Percentiles rank a stretch among this genome's conserved stretches.
Evolutionary conservation across 192 early-diverging fungal genomes (phyloP).

Genomic region (Gryganskiella cystojenkinii): DNA sequence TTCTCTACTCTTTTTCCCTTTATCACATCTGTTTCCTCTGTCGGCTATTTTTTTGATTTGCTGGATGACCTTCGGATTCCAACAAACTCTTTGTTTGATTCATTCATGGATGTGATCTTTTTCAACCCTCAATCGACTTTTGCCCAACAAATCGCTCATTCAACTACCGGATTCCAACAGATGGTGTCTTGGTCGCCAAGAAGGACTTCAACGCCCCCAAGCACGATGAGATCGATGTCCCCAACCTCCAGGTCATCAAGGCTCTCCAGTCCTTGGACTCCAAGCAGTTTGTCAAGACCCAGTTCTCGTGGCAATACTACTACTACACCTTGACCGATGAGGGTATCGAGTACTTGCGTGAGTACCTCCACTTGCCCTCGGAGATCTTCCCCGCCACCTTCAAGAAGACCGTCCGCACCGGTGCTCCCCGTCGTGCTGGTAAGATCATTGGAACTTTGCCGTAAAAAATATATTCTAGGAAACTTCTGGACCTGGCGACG

Average conservation of each 20-base stretch:
- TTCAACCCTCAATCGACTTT: background rate
- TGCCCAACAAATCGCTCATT: too few relatives aligned
- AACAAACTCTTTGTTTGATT: too few relatives aligned
- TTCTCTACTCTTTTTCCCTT: constrained; percentile 46
- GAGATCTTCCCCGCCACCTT: constrained; percentile 98
- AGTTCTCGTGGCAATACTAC: constrained; percentile 99
- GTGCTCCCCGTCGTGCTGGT: constrained; percentile 77
- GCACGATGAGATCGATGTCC: constrained; percentile 96
- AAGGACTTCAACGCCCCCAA: constrained; percentile 98
- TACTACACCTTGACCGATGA: constrained; percentile 99
- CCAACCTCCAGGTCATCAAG: constrained; percentile 99
- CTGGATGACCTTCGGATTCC: constrained; percentile 1
- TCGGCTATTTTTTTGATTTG: too few relatives aligned
- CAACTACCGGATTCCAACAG: constrained; percentile 54
- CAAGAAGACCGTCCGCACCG: constrained; percentile 92
- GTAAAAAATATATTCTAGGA: too few relatives aligned
- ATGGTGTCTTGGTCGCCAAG: constrained; percentile 98
- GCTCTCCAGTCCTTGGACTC: constrained; percentile 97
- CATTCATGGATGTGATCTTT: background rate
- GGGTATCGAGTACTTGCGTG: constrained; percentile 97
- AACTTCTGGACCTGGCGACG: too few relatives aligned
- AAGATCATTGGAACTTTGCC: constrained; percentile 50
- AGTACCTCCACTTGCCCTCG: constrained; percentile 96
- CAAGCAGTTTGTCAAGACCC: constrained; percentile 91
- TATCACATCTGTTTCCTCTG: background rate